These are phyloP conservation scores for Phytophthora sp. DNA, from an alignment of 352 stramenopile species.

Conservation along the genomic window DNA sequence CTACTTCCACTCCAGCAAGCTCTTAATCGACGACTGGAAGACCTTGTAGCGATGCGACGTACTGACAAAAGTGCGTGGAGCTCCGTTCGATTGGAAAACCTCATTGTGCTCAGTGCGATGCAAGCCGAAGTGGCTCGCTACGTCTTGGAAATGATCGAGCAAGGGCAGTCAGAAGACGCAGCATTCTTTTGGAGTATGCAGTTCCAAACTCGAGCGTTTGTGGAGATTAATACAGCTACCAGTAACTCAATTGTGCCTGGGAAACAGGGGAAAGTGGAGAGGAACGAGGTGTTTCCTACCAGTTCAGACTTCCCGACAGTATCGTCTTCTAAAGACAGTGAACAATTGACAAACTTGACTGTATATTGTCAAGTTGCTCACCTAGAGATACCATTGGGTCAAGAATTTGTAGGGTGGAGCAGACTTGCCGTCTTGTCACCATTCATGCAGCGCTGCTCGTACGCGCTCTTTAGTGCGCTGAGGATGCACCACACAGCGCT, in stretches of 20 bases:
- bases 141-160: slow-evolving; percentile 21
- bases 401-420: slow-evolving; percentile 51
- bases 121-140: slow-evolving; percentile 26
- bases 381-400: slow-evolving; percentile 48
- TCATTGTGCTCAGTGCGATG: slow-evolving; percentile 37
- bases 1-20: slow-evolving; percentile 4
- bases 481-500: slow-evolving; percentile 40
- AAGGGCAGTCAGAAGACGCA: slow-evolving; percentile 28
- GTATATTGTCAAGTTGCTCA: slow-evolving; percentile 46
- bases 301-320: slow-evolving; percentile 19
- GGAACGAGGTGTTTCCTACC: slow-evolving; percentile 22
- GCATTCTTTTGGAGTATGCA: slow-evolving; percentile 54
- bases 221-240: slow-evolving; percentile 10
- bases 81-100: slow-evolving; percentile 34
- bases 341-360: slow-evolving; percentile 17
- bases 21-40: not conserved
- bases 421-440: slow-evolving; percentile 48
- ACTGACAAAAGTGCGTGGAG: slow-evolving; percentile 1
- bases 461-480: slow-evolving; percentile 51
- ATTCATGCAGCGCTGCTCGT: slow-evolving; percentile 59
- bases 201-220: slow-evolving; percentile 35
- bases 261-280: slow-evolving; percentile 26
- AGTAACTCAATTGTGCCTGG: not conserved
- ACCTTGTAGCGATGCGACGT: slow-evolving; percentile 4
- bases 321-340: not conserved